Conservation (phyloP, 179 eudicot genomes). For the Pouteria campechiana region DNA sequence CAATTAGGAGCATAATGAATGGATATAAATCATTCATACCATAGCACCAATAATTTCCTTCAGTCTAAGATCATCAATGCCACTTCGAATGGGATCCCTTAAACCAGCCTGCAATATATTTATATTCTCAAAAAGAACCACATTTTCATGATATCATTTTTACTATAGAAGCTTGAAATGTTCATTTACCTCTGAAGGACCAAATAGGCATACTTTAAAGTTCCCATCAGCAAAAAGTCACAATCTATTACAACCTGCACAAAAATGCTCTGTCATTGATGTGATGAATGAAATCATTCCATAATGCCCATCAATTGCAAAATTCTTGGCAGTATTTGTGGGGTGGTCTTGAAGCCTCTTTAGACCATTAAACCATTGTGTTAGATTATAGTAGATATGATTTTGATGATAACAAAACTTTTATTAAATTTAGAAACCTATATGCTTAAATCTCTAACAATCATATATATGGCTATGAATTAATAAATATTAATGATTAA, state of each 20-base stretch:
- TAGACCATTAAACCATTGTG: constrained; percentile 41
- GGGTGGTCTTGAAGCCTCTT: constrained; percentile 60
- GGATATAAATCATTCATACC: no score
- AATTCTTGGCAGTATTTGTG: constrained; percentile 93
- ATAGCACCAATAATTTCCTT: constrained; percentile 70
- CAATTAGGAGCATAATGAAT: no score
- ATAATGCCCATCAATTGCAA: constrained; percentile 67
- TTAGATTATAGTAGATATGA: no score
- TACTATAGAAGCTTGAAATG: not conserved
- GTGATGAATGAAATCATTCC: constrained; percentile 94
- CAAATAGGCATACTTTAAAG: constrained; percentile 95
- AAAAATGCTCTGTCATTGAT: constrained; percentile 96
- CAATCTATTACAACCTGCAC: constrained; percentile 88
- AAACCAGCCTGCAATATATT: constrained; percentile 63
- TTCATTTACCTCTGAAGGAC: constrained; percentile 69
- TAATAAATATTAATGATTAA: no score
- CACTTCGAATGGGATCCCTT: constrained; percentile 85
- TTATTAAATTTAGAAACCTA: no score
- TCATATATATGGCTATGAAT: no score
- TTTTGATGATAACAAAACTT: no score
- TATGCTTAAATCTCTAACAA: no score
- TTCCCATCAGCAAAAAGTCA: constrained; percentile 96
- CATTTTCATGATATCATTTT: no score
- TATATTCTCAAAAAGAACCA: no score
- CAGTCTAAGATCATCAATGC: constrained; percentile 62